These are phyloP conservation scores for Russula earlei DNA, from an alignment of 768 basidiomycete species.

Conservation along the genomic window DNA sequence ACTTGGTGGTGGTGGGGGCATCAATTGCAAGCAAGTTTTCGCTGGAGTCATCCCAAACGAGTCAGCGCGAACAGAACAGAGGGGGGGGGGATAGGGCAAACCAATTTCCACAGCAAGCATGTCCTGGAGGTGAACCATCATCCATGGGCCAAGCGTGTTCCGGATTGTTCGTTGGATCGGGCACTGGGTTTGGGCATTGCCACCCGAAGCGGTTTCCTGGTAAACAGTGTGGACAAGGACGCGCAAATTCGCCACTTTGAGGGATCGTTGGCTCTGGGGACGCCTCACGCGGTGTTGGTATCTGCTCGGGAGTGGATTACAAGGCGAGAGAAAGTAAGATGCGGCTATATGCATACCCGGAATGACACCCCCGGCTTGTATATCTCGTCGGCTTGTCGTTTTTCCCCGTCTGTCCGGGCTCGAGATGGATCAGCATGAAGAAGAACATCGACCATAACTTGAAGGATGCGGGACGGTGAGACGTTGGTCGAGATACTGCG, in stretches of 20 bases:
- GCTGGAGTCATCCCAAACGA: conserved; percentile 32
- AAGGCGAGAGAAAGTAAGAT: conserved; percentile 1
- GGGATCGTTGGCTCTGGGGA: conserved; percentile 71
- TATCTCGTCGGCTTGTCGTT: conserved; percentile 73
- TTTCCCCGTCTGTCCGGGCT: conserved; percentile 58
- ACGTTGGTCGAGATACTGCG: conserved; percentile 60
- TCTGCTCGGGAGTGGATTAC: too few species aligned
- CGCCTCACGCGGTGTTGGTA: conserved; percentile 64
- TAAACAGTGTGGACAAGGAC: conserved; percentile 73
- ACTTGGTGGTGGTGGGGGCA: conserved; percentile 72
- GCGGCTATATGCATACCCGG: conserved; percentile 39
- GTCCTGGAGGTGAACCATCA: conserved; percentile 71
- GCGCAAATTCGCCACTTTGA: conserved; percentile 52
- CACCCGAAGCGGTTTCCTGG: conserved; percentile 67
- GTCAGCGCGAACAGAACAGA: too few species aligned
- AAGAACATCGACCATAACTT: conserved; percentile 62
- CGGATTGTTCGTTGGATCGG: conserved; percentile 57
- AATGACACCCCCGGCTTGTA: conserved; percentile 55
- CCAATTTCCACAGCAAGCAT: conserved; percentile 78
- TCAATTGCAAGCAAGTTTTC: conserved; percentile 64
- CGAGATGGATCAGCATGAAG: conserved; percentile 63
- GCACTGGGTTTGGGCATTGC: conserved; percentile 72
- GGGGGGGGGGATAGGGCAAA: conserved; percentile 27
- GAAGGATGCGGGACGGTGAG: conserved; percentile 62
- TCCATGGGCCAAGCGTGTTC: conserved; percentile 72